Conservation (phyloP, 805 yeast species). For the Suhomyces emberorum region DNA sequence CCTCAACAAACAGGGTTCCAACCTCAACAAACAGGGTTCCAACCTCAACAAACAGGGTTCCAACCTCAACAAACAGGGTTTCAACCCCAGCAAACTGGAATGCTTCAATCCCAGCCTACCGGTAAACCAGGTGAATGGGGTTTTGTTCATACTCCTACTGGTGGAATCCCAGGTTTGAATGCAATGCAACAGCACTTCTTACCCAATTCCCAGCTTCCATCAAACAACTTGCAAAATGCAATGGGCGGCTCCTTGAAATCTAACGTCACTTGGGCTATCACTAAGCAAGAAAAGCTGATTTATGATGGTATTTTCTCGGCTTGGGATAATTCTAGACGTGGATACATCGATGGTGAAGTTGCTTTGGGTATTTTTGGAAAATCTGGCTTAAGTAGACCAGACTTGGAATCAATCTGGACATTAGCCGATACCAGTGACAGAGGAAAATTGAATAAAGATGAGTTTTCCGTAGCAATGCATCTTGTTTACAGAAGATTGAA, state of each 20-base stretch:
- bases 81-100: conserved; percentile 42
- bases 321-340: conserved; percentile 71
- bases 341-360: conserved; percentile 71
- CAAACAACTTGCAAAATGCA: conserved; percentile 37
- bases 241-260: conserved; percentile 44
- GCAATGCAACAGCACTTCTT: conserved; percentile 65
- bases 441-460: conserved; percentile 83
- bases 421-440: conserved; percentile 78
- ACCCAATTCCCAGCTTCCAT: conserved; percentile 45
- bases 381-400: conserved; percentile 82
- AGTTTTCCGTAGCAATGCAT: conserved; percentile 97
- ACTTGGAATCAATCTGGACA: conserved; percentile 88
- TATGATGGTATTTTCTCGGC: conserved; percentile 86
- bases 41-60: conserved; percentile 19
- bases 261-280: conserved; percentile 76
- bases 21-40: conserved; percentile 23
- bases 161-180: conserved; percentile 68
- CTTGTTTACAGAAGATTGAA: conserved; percentile 85
- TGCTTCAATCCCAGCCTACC: conserved; percentile 50
- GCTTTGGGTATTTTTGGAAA: conserved; percentile 88
- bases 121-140: conserved; percentile 84
- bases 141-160: conserved; percentile 63
- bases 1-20: conserved; percentile 31
- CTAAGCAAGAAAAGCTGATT: conserved; percentile 80
- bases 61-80: conserved; percentile 29